Evolutionary conservation across 768 basidiomycete genomes (phyloP), one percentile per base, ranked within the genome.

Genomic region (Gautieria morchelliformis): DNA sequence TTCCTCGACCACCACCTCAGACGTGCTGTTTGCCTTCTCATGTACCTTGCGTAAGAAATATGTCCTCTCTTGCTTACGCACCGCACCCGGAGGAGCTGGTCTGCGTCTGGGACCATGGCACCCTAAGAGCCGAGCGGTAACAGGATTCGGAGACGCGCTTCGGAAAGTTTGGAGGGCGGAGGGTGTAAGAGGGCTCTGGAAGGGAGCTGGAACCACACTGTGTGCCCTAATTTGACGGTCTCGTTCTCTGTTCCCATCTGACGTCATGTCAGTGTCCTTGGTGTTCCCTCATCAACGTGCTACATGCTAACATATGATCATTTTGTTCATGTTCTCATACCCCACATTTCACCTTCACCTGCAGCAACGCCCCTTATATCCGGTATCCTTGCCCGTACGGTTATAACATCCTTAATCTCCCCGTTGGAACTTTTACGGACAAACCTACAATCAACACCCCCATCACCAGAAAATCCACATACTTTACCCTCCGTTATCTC

Each of bases 251-350:
- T 32, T 22, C 42, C 46, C 61, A 59, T 45, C 68, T 59, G 53
- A 58, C 20, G 56, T 60, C 61, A 58, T 52, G 20, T 37, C 7
- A 94, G 93, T 52, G 69, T 92, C 40, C 93, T 98, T 65, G 85
- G 89, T 35, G 90, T 98, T 22, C 96, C 96, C 0, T 87, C 93
- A 0, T 82, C 93, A 41, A 91, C 93, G 49, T 77, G 84, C 32
- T 98, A 99, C 71, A 99, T 99, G 82, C 77, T 98, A 58, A 91
- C 91, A 19, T 98, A 98, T 69, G 94, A 97, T 70, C 83, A 90
- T 68, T 80, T 97, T 33, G 71, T 85, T 24, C 80, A 83, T 54
- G 75, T 76, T 45, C 71, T 79, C 41, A 70, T 91, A 11, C 85
- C 87, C 3, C 73, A 80, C 17, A 58, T 89, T 27, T 71, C 88